Evolutionary conservation across 495 filamentous ascomycete genomes (phyloP), one percentile per base, ranked within the genome.

Genomic region (Gamarada debralockiae): DNA sequence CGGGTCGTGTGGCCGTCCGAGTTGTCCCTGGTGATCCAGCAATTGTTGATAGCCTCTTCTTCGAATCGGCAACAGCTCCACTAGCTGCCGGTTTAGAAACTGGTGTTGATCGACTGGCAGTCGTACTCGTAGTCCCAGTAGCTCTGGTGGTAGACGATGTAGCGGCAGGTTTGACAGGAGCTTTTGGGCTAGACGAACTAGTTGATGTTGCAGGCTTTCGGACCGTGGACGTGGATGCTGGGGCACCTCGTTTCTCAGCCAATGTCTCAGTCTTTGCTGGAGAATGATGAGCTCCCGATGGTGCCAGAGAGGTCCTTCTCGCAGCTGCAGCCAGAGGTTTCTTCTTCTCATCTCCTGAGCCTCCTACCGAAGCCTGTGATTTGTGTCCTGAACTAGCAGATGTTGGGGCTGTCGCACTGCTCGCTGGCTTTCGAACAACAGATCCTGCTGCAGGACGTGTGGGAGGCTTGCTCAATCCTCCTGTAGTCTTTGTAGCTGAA

Each of bases 41-140:
- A 63, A 48, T 65, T 1, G 64, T 63, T 20, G 77, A 79, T 23
- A 79, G 57, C 12, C 75, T 68, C 62, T 78, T 79, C 64, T 72
- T 78, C 5, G 72, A 65, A 17, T 78, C 76, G 21, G 68, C 56
- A 0, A 65, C 70, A 5, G 68, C 46, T 15, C 70, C 63, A 18
- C 68, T 56, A 41, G 55, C 44, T 21, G 69, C 49, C 6, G 74
- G 56, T 29, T 68, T 66, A 25, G 65, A 57, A 20, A 64, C 48
- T 2, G 67, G 60, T 10, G 66, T 60, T 38, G 73, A 53, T 17
- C 47, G 62, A 38, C 41, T 53, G 18, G 62, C 29, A n/a, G 67
- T 58, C 29, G 63, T 56, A 17, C 63, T 65, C 0, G 64, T 51
- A 24, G 67, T 52, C 6, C 48, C 50, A 7, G 68, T 61, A 40